Base-by-base conservation (phyloP, 805 yeast species). In the Lachancea kluyveri region DNA sequence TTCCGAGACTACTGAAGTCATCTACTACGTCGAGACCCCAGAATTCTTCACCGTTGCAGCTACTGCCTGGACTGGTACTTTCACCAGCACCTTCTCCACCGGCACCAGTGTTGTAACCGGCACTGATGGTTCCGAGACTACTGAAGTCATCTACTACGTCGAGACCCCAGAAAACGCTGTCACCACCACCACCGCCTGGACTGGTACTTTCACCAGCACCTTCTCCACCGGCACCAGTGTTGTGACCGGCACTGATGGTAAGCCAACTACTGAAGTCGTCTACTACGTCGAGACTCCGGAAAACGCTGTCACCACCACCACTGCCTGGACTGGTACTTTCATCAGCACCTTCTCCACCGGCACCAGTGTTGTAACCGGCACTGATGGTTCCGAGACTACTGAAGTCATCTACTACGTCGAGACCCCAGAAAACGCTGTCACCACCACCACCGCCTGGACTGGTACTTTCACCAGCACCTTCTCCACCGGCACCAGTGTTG, bases 21-120 rank as follows among this genome's bases (percentile, higher is more conserved):
- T 37, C 13, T 40, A 40, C 34, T 33, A 31, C 18, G 42, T 44
- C 8, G 42, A 40, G 21, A 42, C 46, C 4, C 49, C 46, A 21
- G n/a, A 9, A 6, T 13, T 6, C 13, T 9, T 9, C 8, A n/a
- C n/a, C n/a, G n/a, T n/a, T n/a, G 14, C 28, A 10, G 8, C 14
- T 16, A 30, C 21, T n/a, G 21, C 21, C 10, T 30, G 28, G 28
- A 23, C 21, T 15, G 33, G 33, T 19, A n/a, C 33, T 15, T 7
- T 8, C 18, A 30, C 33, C 16, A 15, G 20, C 3, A 30, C 33
- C 8, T 23, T n/a, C 13, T 23, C 33, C 2, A 37, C 44, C 1
- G 21, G 14, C 17, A 19, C 29, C 12, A 12, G 21, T 13, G 35
- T 37, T 1, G 17, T 20, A 14, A 40, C 44, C 3, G 44, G 37